Conservation (phyloP, 2,329 filamentous ascomycete genomes). For the Aspergillus intermedius region DNA sequence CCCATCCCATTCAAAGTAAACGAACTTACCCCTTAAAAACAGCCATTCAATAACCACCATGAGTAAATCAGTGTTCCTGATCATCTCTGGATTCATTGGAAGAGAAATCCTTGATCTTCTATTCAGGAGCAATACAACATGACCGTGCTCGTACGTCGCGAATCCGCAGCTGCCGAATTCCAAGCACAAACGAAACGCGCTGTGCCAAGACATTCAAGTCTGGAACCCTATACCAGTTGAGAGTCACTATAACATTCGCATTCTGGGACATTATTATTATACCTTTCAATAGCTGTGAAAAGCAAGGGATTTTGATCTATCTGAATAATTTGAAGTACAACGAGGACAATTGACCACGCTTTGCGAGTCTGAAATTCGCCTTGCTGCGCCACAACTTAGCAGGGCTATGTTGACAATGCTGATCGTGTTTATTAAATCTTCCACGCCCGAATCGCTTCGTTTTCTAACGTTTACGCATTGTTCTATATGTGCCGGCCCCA, state of each 20-base stretch:
- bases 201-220: not conserved
- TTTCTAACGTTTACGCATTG: too few species aligned
- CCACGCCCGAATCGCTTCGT: not conserved
- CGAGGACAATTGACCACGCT: not conserved
- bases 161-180: constrained; percentile 24
- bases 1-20: too few species aligned
- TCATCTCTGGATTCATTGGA: constrained; percentile 29
- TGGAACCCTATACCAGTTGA: not conserved
- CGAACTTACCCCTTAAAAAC: too few species aligned
- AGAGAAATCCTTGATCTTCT: constrained; percentile 43
- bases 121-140: constrained; percentile 37
- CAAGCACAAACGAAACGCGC: constrained; percentile 28
- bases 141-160: constrained; percentile 35
- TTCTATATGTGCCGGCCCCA: too few species aligned
- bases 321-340: not conserved
- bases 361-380: not conserved
- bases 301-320: not conserved
- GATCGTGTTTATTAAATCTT: not conserved
- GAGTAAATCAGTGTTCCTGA: constrained; percentile 27
- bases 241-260: not conserved
- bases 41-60: too few species aligned
- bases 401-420: not conserved
- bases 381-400: not conserved
- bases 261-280: not conserved
- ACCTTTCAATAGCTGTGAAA: not conserved